Percentiles rank a stretch among this genome's conserved stretches.
Evolutionary conservation across 495 filamentous ascomycete species (phyloP).

Genomic region (Viridothelium virens): DNA sequence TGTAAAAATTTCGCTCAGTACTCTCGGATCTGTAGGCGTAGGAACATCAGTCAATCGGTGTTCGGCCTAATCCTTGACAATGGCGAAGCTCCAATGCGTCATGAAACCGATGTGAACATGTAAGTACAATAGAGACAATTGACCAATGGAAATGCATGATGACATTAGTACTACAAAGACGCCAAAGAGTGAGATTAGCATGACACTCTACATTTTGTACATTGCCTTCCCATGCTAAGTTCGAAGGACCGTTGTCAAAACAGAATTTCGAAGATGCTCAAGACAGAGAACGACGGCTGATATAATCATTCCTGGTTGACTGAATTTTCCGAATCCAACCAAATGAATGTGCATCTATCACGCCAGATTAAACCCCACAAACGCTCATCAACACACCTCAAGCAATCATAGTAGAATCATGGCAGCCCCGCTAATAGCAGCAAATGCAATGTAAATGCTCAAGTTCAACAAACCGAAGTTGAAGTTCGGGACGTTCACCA

Average conservation of each 20-base stretch:
- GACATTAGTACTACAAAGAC: conserved; percentile 10
- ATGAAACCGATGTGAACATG: no score
- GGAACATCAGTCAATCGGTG: no score
- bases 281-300: not conserved
- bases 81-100: no score
- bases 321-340: not conserved
- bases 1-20: no score
- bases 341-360: not conserved
- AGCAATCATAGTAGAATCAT: conserved; percentile 66
- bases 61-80: no score
- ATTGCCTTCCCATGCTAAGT: conserved; percentile 1
- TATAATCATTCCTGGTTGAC: not conserved
- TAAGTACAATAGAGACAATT: no score
- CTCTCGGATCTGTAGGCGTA: no score
- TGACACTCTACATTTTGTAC: conserved; percentile 6
- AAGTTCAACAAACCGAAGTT: conserved; percentile 57
- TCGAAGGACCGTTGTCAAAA: not conserved
- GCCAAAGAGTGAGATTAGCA: not conserved
- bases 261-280: not conserved
- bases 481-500: conserved; percentile 46
- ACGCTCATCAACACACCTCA: not conserved
- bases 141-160: not conserved
- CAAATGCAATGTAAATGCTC: conserved; percentile 59
- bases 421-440: conserved; percentile 57
- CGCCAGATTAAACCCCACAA: not conserved